A percentile compares a stretch with the other conserved stretches of the same genome.
Conservation (phyloP, 345 rosid genomes). For the Euphorbia lathyris region DNA sequence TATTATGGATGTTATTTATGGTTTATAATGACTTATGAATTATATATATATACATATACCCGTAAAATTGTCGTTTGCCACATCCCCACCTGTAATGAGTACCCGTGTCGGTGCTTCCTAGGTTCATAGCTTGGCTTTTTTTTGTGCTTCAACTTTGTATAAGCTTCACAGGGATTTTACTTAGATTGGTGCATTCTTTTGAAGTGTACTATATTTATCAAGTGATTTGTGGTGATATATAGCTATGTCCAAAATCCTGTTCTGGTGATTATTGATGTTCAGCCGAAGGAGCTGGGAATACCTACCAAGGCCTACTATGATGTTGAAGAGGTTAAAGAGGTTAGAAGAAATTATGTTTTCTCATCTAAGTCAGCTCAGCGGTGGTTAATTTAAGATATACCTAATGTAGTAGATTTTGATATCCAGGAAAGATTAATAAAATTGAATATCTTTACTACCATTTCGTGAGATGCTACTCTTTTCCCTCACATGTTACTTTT, state of each 20-base stretch:
- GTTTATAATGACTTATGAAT: too few relatives aligned
- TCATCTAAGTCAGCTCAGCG: neutral
- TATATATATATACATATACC: too few relatives aligned
- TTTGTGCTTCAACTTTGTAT: too few relatives aligned
- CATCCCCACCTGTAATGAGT: too few relatives aligned
- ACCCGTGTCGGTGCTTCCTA: too few relatives aligned
- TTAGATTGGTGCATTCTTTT: too few relatives aligned
- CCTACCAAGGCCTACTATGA: slow-evolving; percentile 85
- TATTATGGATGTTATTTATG: too few relatives aligned
- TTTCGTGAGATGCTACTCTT: neutral
- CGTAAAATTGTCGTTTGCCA: too few relatives aligned
- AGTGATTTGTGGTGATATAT: slow-evolving; percentile 18
- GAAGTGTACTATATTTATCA: neutral
- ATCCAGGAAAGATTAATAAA: neutral
- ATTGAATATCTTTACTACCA: neutral
- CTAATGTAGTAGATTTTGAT: neutral
- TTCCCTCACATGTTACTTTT: neutral
- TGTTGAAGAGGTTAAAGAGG: slow-evolving; percentile 91
- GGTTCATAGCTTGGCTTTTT: too few relatives aligned
- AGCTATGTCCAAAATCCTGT: slow-evolving; percentile 84
- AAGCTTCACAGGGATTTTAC: too few relatives aligned
- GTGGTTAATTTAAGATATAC: neutral
- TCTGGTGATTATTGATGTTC: slow-evolving; percentile 89
- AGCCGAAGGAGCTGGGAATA: slow-evolving; percentile 83
- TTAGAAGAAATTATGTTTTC: slow-evolving; percentile 18